Evolutionary conservation across 1,284 basidiomycete species (phyloP).

Genomic region (Ustilago esculenta): DNA sequence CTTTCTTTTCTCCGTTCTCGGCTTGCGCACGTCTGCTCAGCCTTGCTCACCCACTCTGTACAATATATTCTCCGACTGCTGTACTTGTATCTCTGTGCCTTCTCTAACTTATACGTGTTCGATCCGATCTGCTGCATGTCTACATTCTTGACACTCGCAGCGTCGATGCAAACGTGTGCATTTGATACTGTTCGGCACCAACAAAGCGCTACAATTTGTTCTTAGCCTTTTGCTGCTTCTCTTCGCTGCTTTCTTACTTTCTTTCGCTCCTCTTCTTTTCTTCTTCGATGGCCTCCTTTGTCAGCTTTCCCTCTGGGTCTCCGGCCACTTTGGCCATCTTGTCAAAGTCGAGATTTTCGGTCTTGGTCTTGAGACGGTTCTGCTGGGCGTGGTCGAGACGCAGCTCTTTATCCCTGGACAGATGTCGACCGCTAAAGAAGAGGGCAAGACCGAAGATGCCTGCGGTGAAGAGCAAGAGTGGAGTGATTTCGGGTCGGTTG

Average conservation of each 20-base stretch:
- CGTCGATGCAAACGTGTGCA: too few species aligned
- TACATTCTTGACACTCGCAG: too few species aligned
- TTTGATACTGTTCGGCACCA: too few species aligned
- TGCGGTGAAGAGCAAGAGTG: conserved; percentile 47
- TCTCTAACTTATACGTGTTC: background rate
- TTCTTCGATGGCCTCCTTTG: conserved; percentile 33
- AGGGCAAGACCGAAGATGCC: conserved; percentile 38
- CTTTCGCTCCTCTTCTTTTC: conserved; percentile 14
- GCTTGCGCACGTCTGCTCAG: too few species aligned
- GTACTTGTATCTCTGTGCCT: conserved; percentile 1
- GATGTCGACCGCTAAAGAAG: conserved; percentile 35
- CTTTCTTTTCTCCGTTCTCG: too few species aligned
- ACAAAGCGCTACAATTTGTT: conserved; percentile 17
- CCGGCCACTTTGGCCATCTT: conserved; percentile 33
- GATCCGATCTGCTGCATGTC: too few species aligned
- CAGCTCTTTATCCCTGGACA: conserved; percentile 39
- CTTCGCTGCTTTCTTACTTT: conserved; percentile 14
- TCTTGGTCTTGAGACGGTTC: conserved; percentile 23
- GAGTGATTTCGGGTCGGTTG: conserved; percentile 46
- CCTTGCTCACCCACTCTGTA: too few species aligned
- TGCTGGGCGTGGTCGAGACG: conserved; percentile 25
- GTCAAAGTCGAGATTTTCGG: conserved; percentile 35
- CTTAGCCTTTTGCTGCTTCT: conserved; percentile 34
- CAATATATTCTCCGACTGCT: background rate
- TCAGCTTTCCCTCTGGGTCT: conserved; percentile 39